Evolutionary conservation across 2,329 filamentous ascomycete genomes (phyloP).

Genomic region (Verticillium nonalfalfae): DNA sequence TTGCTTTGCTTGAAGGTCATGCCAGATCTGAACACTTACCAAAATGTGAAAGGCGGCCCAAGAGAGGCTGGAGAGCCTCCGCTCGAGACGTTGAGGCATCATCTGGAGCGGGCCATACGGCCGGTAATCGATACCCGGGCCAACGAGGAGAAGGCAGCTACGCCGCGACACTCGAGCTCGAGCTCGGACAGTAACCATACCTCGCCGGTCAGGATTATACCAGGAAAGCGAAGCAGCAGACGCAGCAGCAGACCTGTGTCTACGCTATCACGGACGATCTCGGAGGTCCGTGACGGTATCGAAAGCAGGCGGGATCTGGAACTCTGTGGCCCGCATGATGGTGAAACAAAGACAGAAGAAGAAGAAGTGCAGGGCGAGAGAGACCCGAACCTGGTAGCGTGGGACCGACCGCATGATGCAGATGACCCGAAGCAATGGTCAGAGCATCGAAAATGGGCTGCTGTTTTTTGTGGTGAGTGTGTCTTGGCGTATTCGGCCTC

Average conservation of each 20-base stretch:
- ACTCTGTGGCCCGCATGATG: slow-evolving; percentile 16
- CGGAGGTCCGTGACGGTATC: slow-evolving; percentile 33
- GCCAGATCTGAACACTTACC: neutral
- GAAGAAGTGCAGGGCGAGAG: neutral
- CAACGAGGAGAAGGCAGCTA: neutral
- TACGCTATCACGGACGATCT: slow-evolving; percentile 6
- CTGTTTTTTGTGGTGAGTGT: slow-evolving; percentile 32
- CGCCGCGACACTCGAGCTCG: slow-evolving; percentile 1
- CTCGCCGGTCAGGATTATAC: neutral
- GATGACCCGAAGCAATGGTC: slow-evolving; percentile 51
- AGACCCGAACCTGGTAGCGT: slow-evolving; percentile 35
- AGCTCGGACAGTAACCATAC: slow-evolving; percentile 1
- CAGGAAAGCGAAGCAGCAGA: neutral
- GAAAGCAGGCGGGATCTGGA: slow-evolving; percentile 23
- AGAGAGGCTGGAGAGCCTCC: neutral
- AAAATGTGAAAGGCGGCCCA: neutral
- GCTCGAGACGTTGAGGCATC: slow-evolving; percentile 4
- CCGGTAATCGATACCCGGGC: neutral
- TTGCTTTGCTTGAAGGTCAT: neutral
- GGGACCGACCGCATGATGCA: slow-evolving; percentile 47
- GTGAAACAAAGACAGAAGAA: slow-evolving; percentile 15
- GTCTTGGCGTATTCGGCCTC: neutral
- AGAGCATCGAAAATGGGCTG: slow-evolving; percentile 48
- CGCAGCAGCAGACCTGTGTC: neutral
- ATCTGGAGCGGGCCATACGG: slow-evolving; percentile 1